Evolutionary conservation across 257 asterid genomes (phyloP).

Genomic region (Nicotiana attenuata): DNA sequence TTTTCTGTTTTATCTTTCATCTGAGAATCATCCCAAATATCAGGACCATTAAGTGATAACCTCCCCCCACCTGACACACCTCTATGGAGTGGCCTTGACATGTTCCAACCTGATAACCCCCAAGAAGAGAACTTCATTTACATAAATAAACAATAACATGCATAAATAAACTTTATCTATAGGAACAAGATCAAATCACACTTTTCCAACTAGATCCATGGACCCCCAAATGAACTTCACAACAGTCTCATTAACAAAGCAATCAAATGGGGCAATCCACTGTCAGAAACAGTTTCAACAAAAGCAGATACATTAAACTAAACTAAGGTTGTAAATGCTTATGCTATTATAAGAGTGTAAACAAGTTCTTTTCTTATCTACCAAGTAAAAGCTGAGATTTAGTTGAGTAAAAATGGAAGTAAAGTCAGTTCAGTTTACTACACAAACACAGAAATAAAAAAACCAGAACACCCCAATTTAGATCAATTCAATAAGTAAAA

Average conservation of each 20-base stretch:
- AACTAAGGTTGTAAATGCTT: not conserved
- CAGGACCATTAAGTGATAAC: conserved; percentile 44
- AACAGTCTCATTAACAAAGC: not conserved
- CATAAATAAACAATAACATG: conserved; percentile 8
- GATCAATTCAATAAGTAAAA: not conserved
- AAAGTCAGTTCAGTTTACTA: conserved; percentile 17
- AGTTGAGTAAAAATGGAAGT: conserved; percentile 18
- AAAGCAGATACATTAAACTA: not conserved
- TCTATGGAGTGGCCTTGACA: conserved; percentile 93
- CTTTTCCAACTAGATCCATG: conserved; percentile 21
- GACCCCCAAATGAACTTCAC: not conserved
- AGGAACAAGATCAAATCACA: conserved; percentile 21
- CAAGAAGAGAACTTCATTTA: conserved; percentile 11
- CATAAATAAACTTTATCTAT: not conserved
- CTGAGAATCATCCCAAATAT: conserved; percentile 71
- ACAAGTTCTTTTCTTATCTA: conserved; percentile 31
- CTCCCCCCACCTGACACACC: conserved; percentile 67
- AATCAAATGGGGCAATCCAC: not conserved
- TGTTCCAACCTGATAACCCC: conserved; percentile 46
- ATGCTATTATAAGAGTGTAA: conserved; percentile 15
- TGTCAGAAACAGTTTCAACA: not conserved
- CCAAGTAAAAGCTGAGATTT: conserved; percentile 17
- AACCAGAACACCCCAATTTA: not conserved
- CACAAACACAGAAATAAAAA: conserved; percentile 2
- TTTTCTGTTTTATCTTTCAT: conserved; percentile 76